phyloP scores from a whole-genome alignment of 1,284 basidiomycete genomes.

The Pseudozyma tsukubaensis region DNA sequence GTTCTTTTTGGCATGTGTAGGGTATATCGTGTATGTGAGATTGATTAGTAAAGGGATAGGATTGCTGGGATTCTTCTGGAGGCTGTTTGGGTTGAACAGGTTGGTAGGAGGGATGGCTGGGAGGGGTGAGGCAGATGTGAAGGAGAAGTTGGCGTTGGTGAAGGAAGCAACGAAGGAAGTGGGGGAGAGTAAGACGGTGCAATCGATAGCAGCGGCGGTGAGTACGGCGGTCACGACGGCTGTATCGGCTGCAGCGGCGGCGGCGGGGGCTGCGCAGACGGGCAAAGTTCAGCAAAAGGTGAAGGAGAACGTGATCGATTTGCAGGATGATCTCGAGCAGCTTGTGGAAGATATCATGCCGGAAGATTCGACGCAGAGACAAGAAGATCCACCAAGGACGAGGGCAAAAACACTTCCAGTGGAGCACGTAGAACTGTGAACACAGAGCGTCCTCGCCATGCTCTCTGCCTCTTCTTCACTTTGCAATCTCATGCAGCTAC shows the following conservation, averaged over 20 bases:
- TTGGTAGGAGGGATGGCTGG: conserved; percentile 31
- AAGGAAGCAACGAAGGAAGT: conserved; percentile 14
- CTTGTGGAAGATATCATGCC: conserved; percentile 27
- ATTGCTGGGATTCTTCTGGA: conserved; percentile 48
- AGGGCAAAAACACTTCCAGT: conserved; percentile 30
- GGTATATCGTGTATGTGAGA: conserved; percentile 65
- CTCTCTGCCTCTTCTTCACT: background rate
- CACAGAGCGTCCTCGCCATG: background rate
- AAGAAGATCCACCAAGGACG: conserved; percentile 8
- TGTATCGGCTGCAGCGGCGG: conserved; percentile 14
- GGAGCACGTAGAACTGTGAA: conserved; percentile 39
- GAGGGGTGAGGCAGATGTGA: conserved; percentile 18
- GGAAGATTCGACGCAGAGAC: conserved; percentile 7
- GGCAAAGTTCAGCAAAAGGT: conserved; percentile 10
- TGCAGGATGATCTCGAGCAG: conserved; percentile 35
- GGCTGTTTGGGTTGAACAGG: conserved; percentile 38
- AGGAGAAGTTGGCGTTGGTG: conserved; percentile 34
- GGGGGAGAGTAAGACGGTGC: conserved; percentile 1
- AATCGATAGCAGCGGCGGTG: conserved; percentile 15
- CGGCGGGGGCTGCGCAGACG: conserved; percentile 22
- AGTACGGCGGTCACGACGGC: conserved; percentile 23
- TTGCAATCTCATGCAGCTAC: background rate
- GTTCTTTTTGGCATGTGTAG: conserved; percentile 63
- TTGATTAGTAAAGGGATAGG: conserved; percentile 59
- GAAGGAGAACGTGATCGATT: conserved; percentile 21